phyloP scores from a whole-genome alignment of 768 basidiomycete species.

The Leccinellum albellum region DNA sequence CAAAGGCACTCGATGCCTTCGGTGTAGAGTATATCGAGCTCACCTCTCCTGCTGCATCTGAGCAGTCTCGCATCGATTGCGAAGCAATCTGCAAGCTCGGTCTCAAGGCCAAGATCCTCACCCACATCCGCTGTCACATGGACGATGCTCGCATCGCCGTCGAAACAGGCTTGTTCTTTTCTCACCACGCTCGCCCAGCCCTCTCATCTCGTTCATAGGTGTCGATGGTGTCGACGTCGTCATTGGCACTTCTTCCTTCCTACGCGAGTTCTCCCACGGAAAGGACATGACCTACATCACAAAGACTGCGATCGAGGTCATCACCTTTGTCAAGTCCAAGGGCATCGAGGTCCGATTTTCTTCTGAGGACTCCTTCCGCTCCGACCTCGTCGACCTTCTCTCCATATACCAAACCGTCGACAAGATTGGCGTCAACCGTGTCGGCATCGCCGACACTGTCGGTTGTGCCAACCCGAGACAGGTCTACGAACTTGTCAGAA shows the following conservation, averaged over 20 bases:
- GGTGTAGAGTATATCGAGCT: constrained; percentile 99
- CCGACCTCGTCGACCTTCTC: constrained; percentile 96
- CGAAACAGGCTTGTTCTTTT: constrained; percentile 74
- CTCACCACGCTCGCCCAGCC: not conserved
- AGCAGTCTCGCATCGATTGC: constrained; percentile 91
- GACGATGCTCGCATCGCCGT: constrained; percentile 98
- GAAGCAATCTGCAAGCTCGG: constrained; percentile 99
- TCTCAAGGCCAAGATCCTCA: constrained; percentile 93
- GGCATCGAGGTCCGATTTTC: constrained; percentile 99
- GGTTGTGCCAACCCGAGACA: constrained; percentile 98
- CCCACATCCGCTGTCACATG: constrained; percentile 99
- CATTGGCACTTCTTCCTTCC: constrained; percentile 98
- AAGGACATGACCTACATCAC: constrained; percentile 99
- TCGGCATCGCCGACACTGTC: constrained; percentile 98
- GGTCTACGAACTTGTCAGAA: constrained; percentile 97
- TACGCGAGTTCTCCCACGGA: constrained; percentile 98
- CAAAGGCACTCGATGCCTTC: constrained; percentile 95
- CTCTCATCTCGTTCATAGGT: constrained; percentile 42
- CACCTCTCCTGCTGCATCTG: constrained; percentile 95
- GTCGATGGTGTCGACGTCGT: constrained; percentile 99
- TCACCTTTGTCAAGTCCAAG: constrained; percentile 99
- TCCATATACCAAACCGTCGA: constrained; percentile 99
- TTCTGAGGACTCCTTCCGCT: constrained; percentile 99
- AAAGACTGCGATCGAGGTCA: constrained; percentile 97
- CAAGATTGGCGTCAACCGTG: constrained; percentile 98